Evolutionary conservation across 371 early-diverging fungal genomes (phyloP).

Genomic region (Apophysomyces ossiformis): DNA sequence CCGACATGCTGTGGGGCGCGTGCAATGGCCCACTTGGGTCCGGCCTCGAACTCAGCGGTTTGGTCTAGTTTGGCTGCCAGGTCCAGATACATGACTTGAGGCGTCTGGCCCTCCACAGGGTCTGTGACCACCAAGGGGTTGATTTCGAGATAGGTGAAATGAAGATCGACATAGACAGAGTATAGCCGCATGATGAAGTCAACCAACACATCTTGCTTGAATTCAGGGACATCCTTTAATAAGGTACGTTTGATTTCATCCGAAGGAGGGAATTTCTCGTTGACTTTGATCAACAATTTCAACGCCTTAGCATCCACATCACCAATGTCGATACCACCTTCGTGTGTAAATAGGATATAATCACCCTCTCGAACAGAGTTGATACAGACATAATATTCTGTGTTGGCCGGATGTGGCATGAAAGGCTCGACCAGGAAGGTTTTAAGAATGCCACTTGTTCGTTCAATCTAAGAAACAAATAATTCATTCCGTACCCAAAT

Average conservation of each 20-base stretch:
- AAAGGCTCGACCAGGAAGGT: slow-evolving; percentile 96
- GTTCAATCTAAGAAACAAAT: slow-evolving; percentile 63
- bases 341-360: slow-evolving; percentile 91
- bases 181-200: slow-evolving; percentile 90
- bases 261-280: slow-evolving; percentile 61
- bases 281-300: slow-evolving; percentile 73
- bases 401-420: slow-evolving; percentile 84
- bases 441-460: slow-evolving; percentile 82
- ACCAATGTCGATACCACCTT: slow-evolving; percentile 96
- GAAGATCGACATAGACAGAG: slow-evolving; percentile 90
- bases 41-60: slow-evolving; percentile 94
- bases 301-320: slow-evolving; percentile 95
- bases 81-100: slow-evolving; percentile 86
- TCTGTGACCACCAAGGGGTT: slow-evolving; percentile 95
- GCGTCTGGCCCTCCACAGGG: slow-evolving; percentile 47
- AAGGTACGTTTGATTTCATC: slow-evolving; percentile 66
- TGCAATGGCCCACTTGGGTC: slow-evolving; percentile 83
- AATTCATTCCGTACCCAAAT: neutral
- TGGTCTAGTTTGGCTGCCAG: slow-evolving; percentile 96
- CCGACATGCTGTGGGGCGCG: slow-evolving; percentile 63
- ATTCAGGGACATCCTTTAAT: slow-evolving; percentile 59
- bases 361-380: slow-evolving; percentile 94
- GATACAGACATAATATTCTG: slow-evolving; percentile 95
- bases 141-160: slow-evolving; percentile 98
- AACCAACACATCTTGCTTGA: slow-evolving; percentile 80